Percentiles rank a stretch among this genome's conserved stretches.
Conservation (phyloP, 2,329 filamentous ascomycete species). For the Cladophialophora carrionii region DNA sequence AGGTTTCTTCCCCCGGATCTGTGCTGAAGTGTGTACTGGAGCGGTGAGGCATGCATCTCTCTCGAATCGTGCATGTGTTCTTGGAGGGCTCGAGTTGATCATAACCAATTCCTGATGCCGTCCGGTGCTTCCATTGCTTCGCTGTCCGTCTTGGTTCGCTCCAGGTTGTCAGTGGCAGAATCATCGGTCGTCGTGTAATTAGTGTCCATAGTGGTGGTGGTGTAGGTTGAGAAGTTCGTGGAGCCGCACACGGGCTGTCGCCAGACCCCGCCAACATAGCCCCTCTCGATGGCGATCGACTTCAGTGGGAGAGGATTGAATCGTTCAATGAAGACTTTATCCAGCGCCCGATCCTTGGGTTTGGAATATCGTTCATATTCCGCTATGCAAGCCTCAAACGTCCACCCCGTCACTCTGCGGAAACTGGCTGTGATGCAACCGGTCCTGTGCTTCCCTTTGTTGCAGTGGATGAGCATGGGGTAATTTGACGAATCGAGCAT, state of each 20-base stretch:
- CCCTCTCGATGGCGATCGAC: slow-evolving; percentile 35
- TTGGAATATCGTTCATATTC: slow-evolving; percentile 71
- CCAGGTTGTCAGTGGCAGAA: slow-evolving; percentile 32
- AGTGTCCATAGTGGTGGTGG: slow-evolving; percentile 37
- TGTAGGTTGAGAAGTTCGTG: slow-evolving; percentile 36
- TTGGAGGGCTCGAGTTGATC: neutral
- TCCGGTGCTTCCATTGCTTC: slow-evolving; percentile 30
- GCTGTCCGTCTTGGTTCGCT: slow-evolving; percentile 30
- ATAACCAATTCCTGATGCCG: neutral
- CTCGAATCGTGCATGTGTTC: neutral
- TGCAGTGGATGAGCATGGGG: slow-evolving; percentile 86
- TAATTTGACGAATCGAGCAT: slow-evolving; percentile 74
- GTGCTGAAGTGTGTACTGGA: neutral
- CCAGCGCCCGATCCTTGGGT: slow-evolving; percentile 52
- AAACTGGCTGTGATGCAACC: slow-evolving; percentile 84
- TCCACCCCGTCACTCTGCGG: slow-evolving; percentile 72
- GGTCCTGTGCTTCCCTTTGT: slow-evolving; percentile 90
- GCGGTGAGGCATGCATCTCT: neutral
- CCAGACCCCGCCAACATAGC: slow-evolving; percentile 38
- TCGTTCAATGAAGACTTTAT: slow-evolving; percentile 37
- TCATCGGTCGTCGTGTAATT: slow-evolving; percentile 24
- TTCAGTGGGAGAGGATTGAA: slow-evolving; percentile 37
- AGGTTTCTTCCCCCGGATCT: neutral
- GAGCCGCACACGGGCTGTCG: slow-evolving; percentile 30
- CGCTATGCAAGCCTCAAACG: slow-evolving; percentile 62